Conservation (phyloP, 1,284 basidiomycete species). For the Heterobasidion occidentale region DNA sequence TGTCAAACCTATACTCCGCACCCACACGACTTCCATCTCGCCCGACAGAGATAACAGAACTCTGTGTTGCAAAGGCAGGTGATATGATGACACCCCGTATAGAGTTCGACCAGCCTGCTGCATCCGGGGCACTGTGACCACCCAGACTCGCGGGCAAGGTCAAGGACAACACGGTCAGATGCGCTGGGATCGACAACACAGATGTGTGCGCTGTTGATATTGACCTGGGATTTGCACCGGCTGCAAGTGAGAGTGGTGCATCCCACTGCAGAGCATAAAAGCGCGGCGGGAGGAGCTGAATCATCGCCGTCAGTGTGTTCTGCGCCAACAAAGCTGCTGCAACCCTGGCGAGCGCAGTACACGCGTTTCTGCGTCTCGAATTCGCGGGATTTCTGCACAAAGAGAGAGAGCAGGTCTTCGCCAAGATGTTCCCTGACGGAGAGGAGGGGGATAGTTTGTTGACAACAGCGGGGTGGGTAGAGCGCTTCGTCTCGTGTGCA, state of each 20-base stretch:
- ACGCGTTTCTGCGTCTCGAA: slow-evolving; percentile 29
- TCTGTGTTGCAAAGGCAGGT: slow-evolving; percentile 35
- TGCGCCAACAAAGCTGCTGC: slow-evolving; percentile 33
- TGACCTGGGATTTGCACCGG: not conserved
- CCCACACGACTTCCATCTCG: slow-evolving; percentile 32
- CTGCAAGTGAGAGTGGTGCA: slow-evolving; percentile 16
- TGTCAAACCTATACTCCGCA: slow-evolving; percentile 14
- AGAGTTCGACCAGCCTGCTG: slow-evolving; percentile 32
- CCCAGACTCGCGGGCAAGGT: slow-evolving; percentile 15
- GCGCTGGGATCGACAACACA: not conserved
- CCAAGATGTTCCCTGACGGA: slow-evolving; percentile 21
- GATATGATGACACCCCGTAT: slow-evolving; percentile 37
- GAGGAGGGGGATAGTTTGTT: slow-evolving; percentile 22
- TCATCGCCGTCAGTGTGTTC: slow-evolving; percentile 10
- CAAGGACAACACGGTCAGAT: slow-evolving; percentile 21
- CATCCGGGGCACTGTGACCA: slow-evolving; percentile 38
- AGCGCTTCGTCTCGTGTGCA: slow-evolving; percentile 32
- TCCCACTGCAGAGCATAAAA: not conserved
- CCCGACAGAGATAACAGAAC: slow-evolving; percentile 36
- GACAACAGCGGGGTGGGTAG: slow-evolving; percentile 38
- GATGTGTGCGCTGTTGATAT: not conserved
- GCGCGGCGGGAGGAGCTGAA: not conserved
- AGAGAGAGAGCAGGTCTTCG: slow-evolving; percentile 15
- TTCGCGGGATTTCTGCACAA: slow-evolving; percentile 25
- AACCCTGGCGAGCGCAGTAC: slow-evolving; percentile 32